Evolutionary conservation across 306 rosid genomes (phyloP).

Genomic region (Rubus parviflorus): DNA sequence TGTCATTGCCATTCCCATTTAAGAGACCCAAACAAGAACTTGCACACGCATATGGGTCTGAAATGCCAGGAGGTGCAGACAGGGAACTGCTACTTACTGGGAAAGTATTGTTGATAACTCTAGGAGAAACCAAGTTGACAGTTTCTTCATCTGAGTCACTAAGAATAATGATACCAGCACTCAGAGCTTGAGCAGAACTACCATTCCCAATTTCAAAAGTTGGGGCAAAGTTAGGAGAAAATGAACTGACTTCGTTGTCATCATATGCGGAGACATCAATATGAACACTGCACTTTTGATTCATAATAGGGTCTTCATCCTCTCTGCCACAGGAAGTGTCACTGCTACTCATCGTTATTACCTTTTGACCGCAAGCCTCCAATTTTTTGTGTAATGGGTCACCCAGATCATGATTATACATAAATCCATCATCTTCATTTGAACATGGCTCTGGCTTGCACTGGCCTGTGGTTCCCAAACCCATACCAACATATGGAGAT

Average conservation of each 20-base stretch:
- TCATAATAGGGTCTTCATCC: constrained; percentile 2
- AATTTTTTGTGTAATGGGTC: background rate
- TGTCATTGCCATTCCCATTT: constrained; percentile 10
- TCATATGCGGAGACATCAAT: constrained; percentile 9
- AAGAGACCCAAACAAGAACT: constrained; percentile 20
- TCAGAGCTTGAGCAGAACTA: constrained; percentile 10
- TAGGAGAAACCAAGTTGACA: constrained; percentile 12
- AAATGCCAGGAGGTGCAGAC: constrained; percentile 9
- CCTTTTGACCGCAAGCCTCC: constrained; percentile 12
- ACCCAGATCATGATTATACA: background rate
- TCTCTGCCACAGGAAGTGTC: constrained; percentile 13
- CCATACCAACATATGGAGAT: constrained; percentile 12
- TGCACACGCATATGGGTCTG: constrained; percentile 6
- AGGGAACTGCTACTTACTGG: constrained; percentile 12
- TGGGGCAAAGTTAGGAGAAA: background rate
- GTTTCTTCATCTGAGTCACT: constrained; percentile 27
- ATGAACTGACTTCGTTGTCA: constrained; percentile 16
- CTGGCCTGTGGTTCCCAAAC: constrained; percentile 14
- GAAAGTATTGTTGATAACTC: constrained; percentile 4
- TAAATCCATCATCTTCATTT: background rate
- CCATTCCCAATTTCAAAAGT: constrained; percentile 5
- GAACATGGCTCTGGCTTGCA: constrained; percentile 11
- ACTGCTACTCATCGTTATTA: constrained; percentile 28
- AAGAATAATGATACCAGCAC: constrained; percentile 16
- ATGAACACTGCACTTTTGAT: constrained; percentile 1